Evolutionary conservation across 805 yeast species (phyloP).

Genomic region (Kuraishia ogatae): DNA sequence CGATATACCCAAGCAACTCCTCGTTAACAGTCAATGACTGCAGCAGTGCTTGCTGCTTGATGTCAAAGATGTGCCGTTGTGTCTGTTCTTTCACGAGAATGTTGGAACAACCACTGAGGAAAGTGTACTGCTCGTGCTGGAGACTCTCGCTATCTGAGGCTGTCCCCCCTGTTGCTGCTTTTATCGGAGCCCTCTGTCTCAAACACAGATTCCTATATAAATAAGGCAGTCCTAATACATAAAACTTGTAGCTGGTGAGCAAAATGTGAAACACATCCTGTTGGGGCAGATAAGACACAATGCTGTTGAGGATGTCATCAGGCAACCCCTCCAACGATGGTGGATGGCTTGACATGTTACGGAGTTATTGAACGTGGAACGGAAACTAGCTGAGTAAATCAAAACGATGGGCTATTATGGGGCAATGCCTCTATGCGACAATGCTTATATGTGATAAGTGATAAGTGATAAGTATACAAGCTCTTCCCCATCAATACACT

Average conservation of each 20-base stretch:
- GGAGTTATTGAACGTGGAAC: background rate
- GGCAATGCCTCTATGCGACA: too few relatives aligned
- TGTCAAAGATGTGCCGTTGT: conserved; percentile 25
- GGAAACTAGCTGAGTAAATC: too few relatives aligned
- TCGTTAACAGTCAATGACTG: conserved; percentile 27
- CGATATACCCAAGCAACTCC: conserved; percentile 22
- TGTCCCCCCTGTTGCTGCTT: background rate
- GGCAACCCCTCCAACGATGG: conserved; percentile 9
- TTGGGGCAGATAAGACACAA: conserved; percentile 28
- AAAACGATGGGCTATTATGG: too few relatives aligned
- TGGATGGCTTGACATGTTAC: background rate
- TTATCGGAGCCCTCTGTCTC: conserved; percentile 20
- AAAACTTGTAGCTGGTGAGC: conserved; percentile 21
- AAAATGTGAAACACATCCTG: conserved; percentile 26
- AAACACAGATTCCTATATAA: conserved; percentile 30
- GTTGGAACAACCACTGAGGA: conserved; percentile 27
- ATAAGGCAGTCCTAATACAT: conserved; percentile 19
- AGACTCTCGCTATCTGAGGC: background rate
- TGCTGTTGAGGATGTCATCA: conserved; percentile 10
- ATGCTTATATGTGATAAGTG: too few relatives aligned
- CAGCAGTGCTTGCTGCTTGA: conserved; percentile 31
- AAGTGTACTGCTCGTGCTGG: conserved; percentile 26
- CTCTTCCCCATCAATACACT: too few relatives aligned
- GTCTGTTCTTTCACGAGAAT: conserved; percentile 24
- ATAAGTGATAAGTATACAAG: too few relatives aligned